phyloP scores from a whole-genome alignment of 441 rosid species.

The Hypseocharis bilobata region DNA sequence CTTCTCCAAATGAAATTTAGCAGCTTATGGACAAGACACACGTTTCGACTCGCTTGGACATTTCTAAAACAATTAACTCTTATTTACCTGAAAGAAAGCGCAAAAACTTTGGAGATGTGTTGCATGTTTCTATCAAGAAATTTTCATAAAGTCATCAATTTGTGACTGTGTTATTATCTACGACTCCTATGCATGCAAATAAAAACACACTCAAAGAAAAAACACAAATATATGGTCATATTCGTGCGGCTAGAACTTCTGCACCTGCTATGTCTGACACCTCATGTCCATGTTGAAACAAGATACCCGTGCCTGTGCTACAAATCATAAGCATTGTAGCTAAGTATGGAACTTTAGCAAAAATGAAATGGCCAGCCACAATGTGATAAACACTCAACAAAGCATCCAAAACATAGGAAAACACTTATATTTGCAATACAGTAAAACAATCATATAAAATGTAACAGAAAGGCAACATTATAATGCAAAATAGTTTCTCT shows the following conservation, averaged over 20 bases:
- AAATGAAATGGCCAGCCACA: not conserved
- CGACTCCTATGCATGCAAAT: not conserved
- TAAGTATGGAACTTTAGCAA: no score
- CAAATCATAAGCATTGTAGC: not conserved
- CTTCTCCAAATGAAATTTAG: not conserved
- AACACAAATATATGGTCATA: not conserved
- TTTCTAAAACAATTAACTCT: not conserved
- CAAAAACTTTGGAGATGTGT: not conserved
- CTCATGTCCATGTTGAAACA: not conserved
- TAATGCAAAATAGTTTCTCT: conserved; percentile 15
- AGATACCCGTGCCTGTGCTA: not conserved
- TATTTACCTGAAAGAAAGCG: not conserved
- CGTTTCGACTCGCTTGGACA: not conserved
- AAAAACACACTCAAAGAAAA: not conserved
- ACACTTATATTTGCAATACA: not conserved
- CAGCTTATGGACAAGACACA: not conserved
- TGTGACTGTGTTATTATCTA: not conserved
- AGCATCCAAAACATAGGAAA: not conserved
- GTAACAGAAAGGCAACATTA: conserved; percentile 1
- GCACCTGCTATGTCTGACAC: not conserved
- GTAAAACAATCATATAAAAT: not conserved
- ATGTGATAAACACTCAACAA: not conserved
- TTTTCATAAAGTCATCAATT: not conserved
- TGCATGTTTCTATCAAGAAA: not conserved
- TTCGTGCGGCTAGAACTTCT: not conserved